A percentile compares a stretch with the other conserved stretches of the same genome.
phyloP scores from a whole-genome alignment of 2,329 filamentous ascomycete genomes.

The Pseudogymnoascus sp. region DNA sequence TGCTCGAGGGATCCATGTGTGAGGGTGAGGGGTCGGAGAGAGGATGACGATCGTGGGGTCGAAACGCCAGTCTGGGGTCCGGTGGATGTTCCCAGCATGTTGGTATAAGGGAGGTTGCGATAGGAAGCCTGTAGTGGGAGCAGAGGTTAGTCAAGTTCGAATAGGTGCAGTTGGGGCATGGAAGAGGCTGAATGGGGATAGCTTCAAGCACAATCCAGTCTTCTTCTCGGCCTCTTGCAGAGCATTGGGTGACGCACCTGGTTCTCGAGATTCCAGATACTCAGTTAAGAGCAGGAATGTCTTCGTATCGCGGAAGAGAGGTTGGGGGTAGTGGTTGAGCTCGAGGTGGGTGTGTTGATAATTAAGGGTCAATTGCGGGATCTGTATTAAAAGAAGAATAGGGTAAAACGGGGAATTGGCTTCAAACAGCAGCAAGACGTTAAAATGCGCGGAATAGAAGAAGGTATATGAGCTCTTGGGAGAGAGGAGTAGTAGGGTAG shows the following conservation, averaged over 20 bases:
- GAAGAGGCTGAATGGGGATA: not conserved
- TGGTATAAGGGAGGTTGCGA: conserved; percentile 26
- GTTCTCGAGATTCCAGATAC: conserved; percentile 25
- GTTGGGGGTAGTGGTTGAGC: not conserved
- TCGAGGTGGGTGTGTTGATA: not conserved
- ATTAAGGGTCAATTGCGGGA: conserved; percentile 1
- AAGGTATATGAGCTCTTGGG: not conserved
- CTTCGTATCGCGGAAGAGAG: conserved; percentile 2
- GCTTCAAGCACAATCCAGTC: not conserved
- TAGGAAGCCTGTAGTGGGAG: not conserved
- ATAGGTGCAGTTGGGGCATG: not conserved
- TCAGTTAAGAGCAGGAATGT: conserved; percentile 31
- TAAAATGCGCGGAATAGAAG: not conserved
- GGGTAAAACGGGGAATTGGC: conserved; percentile 2
- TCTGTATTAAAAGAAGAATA: conserved; percentile 8
- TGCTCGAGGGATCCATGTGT: conserved; percentile 93
- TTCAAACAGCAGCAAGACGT: conserved; percentile 7
- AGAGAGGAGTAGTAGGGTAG: not conserved
- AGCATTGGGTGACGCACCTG: not conserved
- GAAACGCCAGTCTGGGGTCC: conserved; percentile 93
- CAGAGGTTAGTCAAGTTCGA: not conserved
- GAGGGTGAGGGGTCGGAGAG: conserved; percentile 83
- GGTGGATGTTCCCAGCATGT: conserved; percentile 78
- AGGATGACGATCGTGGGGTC: conserved; percentile 88
- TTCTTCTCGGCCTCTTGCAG: not conserved